Evolutionary conservation across 768 basidiomycete species (phyloP).

Genomic region (Lepiota venenata): DNA sequence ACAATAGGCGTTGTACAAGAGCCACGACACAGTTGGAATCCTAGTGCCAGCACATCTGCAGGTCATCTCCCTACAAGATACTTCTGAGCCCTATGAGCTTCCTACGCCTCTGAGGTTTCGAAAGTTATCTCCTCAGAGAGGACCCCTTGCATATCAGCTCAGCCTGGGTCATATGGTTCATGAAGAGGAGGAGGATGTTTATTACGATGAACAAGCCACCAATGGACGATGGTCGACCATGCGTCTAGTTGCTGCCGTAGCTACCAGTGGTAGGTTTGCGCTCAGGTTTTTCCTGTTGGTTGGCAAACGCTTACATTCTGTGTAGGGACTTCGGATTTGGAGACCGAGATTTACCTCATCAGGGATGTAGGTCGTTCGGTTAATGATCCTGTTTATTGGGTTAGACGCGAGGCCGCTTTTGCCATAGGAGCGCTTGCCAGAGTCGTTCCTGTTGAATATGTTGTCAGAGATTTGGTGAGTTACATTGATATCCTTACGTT

Average conservation of each 20-base stretch:
- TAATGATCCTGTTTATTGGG: conserved; percentile 68
- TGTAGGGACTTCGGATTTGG: conserved; percentile 38
- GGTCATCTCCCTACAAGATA: neutral
- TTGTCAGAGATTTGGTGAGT: conserved; percentile 59
- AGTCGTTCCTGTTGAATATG: conserved; percentile 73
- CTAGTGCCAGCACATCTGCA: neutral
- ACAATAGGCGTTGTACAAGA: neutral
- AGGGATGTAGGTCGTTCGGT: conserved; percentile 70
- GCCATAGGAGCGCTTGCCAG: conserved; percentile 89
- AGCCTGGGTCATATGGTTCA: conserved; percentile 8
- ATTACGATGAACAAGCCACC: conserved; percentile 56
- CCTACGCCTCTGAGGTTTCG: neutral
- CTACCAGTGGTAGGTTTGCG: conserved; percentile 62
- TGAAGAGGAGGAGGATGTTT: conserved; percentile 13
- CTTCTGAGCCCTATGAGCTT: neutral
- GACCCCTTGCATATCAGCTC: conserved; percentile 5
- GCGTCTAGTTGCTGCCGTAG: conserved; percentile 88
- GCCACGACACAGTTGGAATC: neutral
- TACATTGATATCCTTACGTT: neutral
- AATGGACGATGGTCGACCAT: conserved; percentile 88
- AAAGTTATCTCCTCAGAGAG: neutral
- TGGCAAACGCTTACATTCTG: conserved; percentile 19
- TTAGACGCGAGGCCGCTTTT: conserved; percentile 82
- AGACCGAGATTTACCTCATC: conserved; percentile 63
- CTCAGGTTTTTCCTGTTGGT: neutral